Evolutionary conservation across 1,284 basidiomycete species (phyloP), one percentile per base, ranked within the genome.

Genomic region (Ceratobasidium sp.): DNA sequence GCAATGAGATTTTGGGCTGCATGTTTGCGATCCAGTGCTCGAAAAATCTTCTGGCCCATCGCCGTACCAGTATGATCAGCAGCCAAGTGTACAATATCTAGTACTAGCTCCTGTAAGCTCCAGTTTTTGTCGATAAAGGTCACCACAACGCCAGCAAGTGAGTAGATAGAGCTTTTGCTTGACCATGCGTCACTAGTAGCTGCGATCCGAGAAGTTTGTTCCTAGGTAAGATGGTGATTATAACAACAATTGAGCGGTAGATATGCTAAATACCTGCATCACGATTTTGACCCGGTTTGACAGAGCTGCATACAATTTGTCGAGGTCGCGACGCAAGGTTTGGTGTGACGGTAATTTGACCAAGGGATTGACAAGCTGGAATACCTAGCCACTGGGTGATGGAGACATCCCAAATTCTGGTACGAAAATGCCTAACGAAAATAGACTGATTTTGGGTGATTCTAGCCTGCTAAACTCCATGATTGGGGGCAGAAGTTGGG

Each of bases 151-250:
- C 67, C 67, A 48, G 46, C 67, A 14, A 69, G 50, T n/a, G 67
- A 69, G n/a, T 69, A 69, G 4, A 55, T n/a, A 14, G 50, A 69
- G 35, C 67, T 69, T 18, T 69, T 69, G 67, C 67, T 69, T 35
- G 67, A 52, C 67, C 50, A 69, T 55, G 67, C 52, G 16, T 69
- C 52, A 35, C 67, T 38, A 5, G 67, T 69, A 1, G 41, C n/a
- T 57, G 67, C 5, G 30, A 38, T n/a, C 8, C 52, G 67, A 14
- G 67, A 69, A 23, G 1, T 55, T 69, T 69, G 67, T 2, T 30
- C 30, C 67, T 69, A 57, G 7, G 59, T 35, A 27, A 60, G n/a
- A n/a, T n/a, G n/a, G n/a, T n/a, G n/a, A n/a, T n/a, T n/a, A n/a
- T n/a, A n/a, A n/a, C n/a, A n/a, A n/a, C n/a, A n/a, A n/a, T n/a